Conservation (phyloP, 2,329 filamentous ascomycete genomes). For the Sarocladium brachiariae region DNA sequence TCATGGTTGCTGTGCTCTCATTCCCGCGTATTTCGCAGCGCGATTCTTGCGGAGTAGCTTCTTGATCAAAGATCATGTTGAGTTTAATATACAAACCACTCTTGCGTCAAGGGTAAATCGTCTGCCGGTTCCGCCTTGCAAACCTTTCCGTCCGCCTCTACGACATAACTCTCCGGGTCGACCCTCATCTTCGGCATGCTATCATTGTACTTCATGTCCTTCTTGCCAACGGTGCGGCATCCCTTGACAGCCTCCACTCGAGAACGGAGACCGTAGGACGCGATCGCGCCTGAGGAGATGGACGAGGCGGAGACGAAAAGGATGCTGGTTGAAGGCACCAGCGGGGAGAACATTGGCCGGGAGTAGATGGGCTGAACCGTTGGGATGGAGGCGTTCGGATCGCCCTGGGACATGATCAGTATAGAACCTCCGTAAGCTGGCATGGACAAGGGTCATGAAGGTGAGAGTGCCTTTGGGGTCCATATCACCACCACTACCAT, state of each 20-base stretch:
- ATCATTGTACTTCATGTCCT: constrained; percentile 87
- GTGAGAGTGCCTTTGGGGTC: no score
- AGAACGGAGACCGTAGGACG: constrained; percentile 70
- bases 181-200: constrained; percentile 80
- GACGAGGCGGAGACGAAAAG: constrained; percentile 76
- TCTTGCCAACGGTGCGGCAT: constrained; percentile 70
- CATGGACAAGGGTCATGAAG: no score
- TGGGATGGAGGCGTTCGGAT: constrained; percentile 78
- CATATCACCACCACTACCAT: no score
- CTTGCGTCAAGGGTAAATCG: constrained; percentile 68
- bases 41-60: no score
- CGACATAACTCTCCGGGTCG: constrained; percentile 82
- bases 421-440: neutral
- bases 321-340: constrained; percentile 65
- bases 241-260: constrained; percentile 71
- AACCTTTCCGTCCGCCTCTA: constrained; percentile 73
- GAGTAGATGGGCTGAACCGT: constrained; percentile 79
- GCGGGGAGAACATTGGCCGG: constrained; percentile 77
- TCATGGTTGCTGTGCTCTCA: no score
- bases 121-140: constrained; percentile 68
- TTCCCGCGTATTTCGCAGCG: no score
- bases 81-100: constrained; percentile 64
- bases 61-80: no score
- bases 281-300: constrained; percentile 58
- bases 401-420: constrained; percentile 46